Evolutionary conservation across 2,329 filamentous ascomycete genomes (phyloP), one percentile per base, ranked within the genome.

Genomic region (Dichotomopilus funicola): DNA sequence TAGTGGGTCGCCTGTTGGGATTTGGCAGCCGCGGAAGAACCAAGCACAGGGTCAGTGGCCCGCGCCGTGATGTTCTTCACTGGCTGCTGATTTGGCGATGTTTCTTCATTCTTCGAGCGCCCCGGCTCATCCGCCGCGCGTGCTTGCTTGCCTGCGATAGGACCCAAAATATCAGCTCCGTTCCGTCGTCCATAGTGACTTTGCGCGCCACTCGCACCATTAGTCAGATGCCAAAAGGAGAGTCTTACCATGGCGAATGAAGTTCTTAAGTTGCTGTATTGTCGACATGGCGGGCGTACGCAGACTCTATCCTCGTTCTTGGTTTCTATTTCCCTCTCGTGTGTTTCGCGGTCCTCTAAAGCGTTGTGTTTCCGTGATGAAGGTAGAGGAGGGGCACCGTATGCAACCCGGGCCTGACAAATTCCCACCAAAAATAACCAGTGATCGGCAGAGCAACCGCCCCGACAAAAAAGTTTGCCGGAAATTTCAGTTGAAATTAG

Each of bases 221-320:
- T 52, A 12, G 19, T 27, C 35, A 11, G 13, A 10, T 4, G 34
- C 33, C 6, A 19, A 36, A 10, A 19, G 40, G 13, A 40, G 36
- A 37, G 40, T 66, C 76, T 55, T 75, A 85, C 82, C 92, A 78
- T 96, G 92, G 63, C 92, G 89, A 74, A 97, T 94, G 74, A 97
- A 95, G 74, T 96, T 96, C 76, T 97, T 96, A 66, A 96, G 83
- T 70, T 94, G 94, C 77, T 96, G 92, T 76, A 96, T 95, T 63
- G 82, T 83, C 67, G 81, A 84, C 81, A 85, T 84, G 44, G 63
- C 70, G 62, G 49, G 55, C 37, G 56, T 34, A 11, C 50, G 19
- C 11, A 13, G 40, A 42, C n/a, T 40, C 44, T 46, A 38, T 27
- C 19, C 19, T 27, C 19, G 19, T 27, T 27, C 19, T 27, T 43